Percentiles rank a stretch among this genome's conserved stretches.
phyloP scores from a whole-genome alignment of 140 eudicot species.

The Erigeron philadelphicus region DNA sequence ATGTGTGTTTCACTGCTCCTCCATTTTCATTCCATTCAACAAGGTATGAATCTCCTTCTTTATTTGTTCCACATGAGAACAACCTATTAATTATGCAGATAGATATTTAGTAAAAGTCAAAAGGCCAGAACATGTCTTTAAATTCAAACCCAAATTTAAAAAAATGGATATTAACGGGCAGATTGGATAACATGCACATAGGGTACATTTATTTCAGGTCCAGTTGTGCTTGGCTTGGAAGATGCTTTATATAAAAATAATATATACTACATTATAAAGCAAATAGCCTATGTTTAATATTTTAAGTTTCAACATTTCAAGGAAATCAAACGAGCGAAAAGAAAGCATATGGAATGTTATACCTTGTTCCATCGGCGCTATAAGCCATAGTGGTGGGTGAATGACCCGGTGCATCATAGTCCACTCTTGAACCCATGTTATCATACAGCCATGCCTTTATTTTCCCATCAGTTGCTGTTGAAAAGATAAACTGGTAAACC shows the following conservation, averaged over 20 bases:
- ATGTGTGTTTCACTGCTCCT: slow-evolving; percentile 68
- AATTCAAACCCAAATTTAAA: neutral
- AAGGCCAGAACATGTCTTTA: neutral
- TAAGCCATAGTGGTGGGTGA: slow-evolving; percentile 79
- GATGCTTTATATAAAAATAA: too few species aligned
- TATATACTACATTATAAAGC: too few species aligned
- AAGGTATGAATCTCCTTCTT: slow-evolving; percentile 70
- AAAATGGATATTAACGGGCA: neutral
- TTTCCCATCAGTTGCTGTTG: slow-evolving; percentile 79
- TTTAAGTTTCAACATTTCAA: too few species aligned
- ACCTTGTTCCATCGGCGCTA: slow-evolving; percentile 82
- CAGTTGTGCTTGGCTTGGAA: too few species aligned
- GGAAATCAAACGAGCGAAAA: too few species aligned
- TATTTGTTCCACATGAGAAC: slow-evolving; percentile 82
- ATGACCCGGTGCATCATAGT: slow-evolving; percentile 82
- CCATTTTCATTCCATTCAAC: slow-evolving; percentile 88
- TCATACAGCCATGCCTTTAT: slow-evolving; percentile 84
- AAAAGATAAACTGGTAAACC: slow-evolving; percentile 56
- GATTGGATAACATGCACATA: neutral
- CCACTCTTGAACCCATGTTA: slow-evolving; percentile 65
- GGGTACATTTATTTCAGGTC: neutral
- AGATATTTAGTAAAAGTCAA: slow-evolving; percentile 17
- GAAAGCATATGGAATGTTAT: neutral
- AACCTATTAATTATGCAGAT: slow-evolving; percentile 38
- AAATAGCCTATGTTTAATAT: too few species aligned